phyloP scores from a whole-genome alignment of 805 yeast species.

The Saccharomycopsis malanga region DNA sequence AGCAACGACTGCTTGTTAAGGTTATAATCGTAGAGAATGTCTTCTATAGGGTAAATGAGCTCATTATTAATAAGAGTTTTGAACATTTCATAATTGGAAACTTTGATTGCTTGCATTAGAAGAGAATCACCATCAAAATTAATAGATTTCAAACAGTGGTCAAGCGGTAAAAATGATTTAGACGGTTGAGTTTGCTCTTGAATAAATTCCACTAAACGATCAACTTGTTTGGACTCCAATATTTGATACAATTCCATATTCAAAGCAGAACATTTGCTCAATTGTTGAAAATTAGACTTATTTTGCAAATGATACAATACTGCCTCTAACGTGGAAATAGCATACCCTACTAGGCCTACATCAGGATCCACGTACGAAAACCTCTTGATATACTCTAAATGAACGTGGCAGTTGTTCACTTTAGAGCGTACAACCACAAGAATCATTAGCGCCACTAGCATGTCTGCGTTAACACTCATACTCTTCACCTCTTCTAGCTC shows the following conservation, averaged over 20 bases:
- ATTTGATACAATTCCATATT: constrained; percentile 52
- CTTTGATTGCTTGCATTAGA: constrained; percentile 52
- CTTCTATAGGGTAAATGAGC: constrained; percentile 54
- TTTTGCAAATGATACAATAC: constrained; percentile 58
- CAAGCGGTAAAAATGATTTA: constrained; percentile 23
- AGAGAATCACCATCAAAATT: constrained; percentile 64
- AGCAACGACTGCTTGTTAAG: constrained; percentile 50
- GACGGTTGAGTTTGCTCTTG: neutral
- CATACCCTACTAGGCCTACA: constrained; percentile 64
- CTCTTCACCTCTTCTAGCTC: constrained; percentile 21
- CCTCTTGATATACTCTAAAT: constrained; percentile 56
- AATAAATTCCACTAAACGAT: neutral
- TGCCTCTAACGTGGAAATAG: constrained; percentile 78
- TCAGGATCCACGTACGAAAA: constrained; percentile 37
- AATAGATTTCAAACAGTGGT: constrained; percentile 34
- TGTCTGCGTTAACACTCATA: constrained; percentile 66
- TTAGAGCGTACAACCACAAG: constrained; percentile 62
- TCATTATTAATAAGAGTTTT: constrained; percentile 39
- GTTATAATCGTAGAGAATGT: constrained; percentile 56
- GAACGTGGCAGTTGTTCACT: constrained; percentile 52
- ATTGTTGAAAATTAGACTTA: constrained; percentile 30
- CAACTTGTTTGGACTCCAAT: constrained; percentile 33
- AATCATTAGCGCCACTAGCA: constrained; percentile 62
- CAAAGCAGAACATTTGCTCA: constrained; percentile 36
- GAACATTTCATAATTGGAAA: constrained; percentile 41